Percentiles rank a stretch among this genome's conserved stretches.
phyloP scores from a whole-genome alignment of 169 alveolate genomes.

The Plasmodium berghei region DNA sequence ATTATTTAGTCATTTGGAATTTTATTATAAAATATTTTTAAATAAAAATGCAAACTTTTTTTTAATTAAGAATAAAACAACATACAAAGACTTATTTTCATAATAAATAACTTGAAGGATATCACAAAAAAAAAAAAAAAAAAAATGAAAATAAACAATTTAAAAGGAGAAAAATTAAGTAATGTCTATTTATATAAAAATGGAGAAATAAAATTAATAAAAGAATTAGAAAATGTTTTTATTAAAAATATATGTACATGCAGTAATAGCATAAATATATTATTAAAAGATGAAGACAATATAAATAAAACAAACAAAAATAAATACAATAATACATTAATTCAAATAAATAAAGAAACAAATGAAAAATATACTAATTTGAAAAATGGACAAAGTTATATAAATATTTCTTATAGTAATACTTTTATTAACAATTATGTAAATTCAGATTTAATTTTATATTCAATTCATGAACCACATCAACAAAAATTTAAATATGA shows the following conservation, averaged over 20 bases:
- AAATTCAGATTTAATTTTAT: conserved; percentile 24
- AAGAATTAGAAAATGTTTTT: conserved; percentile 52
- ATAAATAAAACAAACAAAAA: background rate
- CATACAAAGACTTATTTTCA: background rate
- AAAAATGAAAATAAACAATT: background rate
- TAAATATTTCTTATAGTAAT: conserved; percentile 26
- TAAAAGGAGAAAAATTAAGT: conserved; percentile 12
- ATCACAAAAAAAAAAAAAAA: too few relatives aligned
- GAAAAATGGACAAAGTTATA: conserved; percentile 7
- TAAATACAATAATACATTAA: conserved; percentile 6
- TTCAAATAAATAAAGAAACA: background rate
- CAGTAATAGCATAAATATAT: conserved; percentile 35
- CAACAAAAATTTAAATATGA: background rate
- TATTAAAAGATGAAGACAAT: conserved; percentile 1
- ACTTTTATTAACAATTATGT: conserved; percentile 11
- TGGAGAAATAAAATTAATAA: conserved; percentile 21
- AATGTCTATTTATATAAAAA: conserved; percentile 62
- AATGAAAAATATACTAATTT: background rate
- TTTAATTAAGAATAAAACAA: background rate
- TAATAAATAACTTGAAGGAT: too few relatives aligned
- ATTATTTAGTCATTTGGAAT: too few relatives aligned
- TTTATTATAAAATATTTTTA: too few relatives aligned
- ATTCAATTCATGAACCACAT: background rate
- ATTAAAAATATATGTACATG: conserved; percentile 42
- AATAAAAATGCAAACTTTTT: too few relatives aligned